phyloP scores from a whole-genome alignment of 768 basidiomycete species.

The Lactarius evosmus region DNA sequence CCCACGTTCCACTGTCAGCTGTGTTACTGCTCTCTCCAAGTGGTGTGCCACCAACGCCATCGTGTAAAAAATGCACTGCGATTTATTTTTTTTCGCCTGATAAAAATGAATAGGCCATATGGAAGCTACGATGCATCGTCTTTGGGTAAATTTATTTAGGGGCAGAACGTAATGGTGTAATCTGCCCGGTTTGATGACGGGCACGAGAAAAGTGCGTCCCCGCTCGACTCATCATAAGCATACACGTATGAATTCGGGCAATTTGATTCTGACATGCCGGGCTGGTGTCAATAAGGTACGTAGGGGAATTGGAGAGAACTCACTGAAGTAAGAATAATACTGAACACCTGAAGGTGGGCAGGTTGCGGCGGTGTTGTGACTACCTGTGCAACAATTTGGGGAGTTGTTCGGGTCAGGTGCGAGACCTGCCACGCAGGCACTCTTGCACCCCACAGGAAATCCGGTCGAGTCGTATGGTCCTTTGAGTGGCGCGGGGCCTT shows the following conservation, averaged over 20 bases:
- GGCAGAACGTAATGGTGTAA: conserved; percentile 49
- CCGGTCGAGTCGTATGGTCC: conserved; percentile 38
- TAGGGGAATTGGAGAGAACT: not conserved
- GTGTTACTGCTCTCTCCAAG: no score
- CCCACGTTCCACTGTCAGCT: no score
- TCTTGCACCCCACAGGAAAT: conserved; percentile 44
- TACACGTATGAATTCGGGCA: conserved; percentile 50
- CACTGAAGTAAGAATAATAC: conserved; percentile 33
- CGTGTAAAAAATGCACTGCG: no score
- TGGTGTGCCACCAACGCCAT: no score
- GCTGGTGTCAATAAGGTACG: not conserved
- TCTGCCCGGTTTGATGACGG: conserved; percentile 36
- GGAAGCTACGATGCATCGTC: no score
- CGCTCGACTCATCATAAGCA: conserved; percentile 48
- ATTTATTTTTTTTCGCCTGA: no score
- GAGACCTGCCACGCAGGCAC: conserved; percentile 43
- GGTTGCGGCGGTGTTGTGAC: conserved; percentile 47
- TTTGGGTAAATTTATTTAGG: conserved; percentile 29
- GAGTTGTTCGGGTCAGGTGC: conserved; percentile 48
- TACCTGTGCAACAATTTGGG: conserved; percentile 62
- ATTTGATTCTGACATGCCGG: conserved; percentile 36
- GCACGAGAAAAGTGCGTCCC: conserved; percentile 48
- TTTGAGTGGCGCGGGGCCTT: conserved; percentile 36
- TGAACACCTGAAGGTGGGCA: conserved; percentile 51
- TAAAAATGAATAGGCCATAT: no score